A percentile compares a stretch with the other conserved stretches of the same genome.
Evolutionary conservation across 2,329 filamentous ascomycete species (phyloP).

Genomic region (Thelonectria rubi): DNA sequence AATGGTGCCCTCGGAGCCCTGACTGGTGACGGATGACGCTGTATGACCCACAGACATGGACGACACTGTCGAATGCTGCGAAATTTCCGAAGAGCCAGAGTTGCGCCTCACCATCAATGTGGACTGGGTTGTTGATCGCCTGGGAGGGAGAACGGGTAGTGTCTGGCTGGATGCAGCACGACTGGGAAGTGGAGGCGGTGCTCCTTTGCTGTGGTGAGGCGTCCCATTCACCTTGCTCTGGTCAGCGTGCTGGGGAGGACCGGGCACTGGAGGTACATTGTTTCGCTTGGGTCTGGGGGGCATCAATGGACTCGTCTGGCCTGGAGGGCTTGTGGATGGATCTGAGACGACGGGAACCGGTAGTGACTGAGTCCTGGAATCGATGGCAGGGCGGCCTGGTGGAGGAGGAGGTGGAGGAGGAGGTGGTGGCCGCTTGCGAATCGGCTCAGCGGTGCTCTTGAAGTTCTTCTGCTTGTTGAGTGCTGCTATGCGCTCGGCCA

Average conservation of each 20-base stretch:
- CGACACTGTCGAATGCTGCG: conserved; percentile 63
- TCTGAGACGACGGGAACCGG: conserved; percentile 50
- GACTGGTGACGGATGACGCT: conserved; percentile 59
- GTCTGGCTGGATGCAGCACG: conserved; percentile 45
- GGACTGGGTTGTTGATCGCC: conserved; percentile 56
- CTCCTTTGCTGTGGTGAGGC: conserved; percentile 28
- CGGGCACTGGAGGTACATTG: conserved; percentile 22
- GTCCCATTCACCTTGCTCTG: conserved; percentile 22
- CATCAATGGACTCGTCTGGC: conserved; percentile 29
- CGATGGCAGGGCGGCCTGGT: conserved; percentile 52
- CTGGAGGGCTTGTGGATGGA: conserved; percentile 29
- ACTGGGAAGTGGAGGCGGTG: conserved; percentile 50
- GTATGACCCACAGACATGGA: conserved; percentile 58
- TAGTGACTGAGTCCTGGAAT: conserved; percentile 48
- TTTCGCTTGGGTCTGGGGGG: conserved; percentile 36
- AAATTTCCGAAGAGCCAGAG: conserved; percentile 67
- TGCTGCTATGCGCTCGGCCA: conserved; percentile 71
- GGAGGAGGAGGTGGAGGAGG: conserved; percentile 55
- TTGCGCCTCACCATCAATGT: conserved; percentile 56
- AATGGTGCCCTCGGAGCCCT: conserved; percentile 52
- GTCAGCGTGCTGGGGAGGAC: no score
- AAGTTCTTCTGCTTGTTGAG: conserved; percentile 71
- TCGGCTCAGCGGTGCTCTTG: conserved; percentile 52
- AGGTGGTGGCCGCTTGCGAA: conserved; percentile 53
- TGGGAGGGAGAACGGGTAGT: conserved; percentile 60